Conservation (phyloP, 2,329 filamentous ascomycete species). For the Fusarium dlaminii region DNA sequence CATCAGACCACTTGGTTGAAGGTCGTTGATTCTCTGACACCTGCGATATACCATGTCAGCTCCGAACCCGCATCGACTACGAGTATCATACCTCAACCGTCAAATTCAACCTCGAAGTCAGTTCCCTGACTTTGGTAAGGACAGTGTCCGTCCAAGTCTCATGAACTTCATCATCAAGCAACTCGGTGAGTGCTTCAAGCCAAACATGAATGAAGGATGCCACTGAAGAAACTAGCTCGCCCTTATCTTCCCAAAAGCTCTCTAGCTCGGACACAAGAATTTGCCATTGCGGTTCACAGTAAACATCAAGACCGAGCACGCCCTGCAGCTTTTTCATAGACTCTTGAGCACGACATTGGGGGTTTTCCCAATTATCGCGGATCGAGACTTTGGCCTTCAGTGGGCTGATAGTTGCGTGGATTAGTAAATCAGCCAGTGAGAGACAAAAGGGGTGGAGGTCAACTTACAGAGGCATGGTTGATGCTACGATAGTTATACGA, state of each 20-base stretch:
- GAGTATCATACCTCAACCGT: slow-evolving; percentile 49
- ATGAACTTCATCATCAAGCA: slow-evolving; percentile 54
- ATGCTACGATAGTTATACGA: not conserved
- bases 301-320: slow-evolving; percentile 52
- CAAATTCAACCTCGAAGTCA: slow-evolving; percentile 44
- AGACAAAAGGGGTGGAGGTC: not conserved
- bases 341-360: slow-evolving; percentile 46
- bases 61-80: not conserved
- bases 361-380: slow-evolving; percentile 55
- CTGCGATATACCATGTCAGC: not conserved
- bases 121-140: slow-evolving; percentile 47
- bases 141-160: slow-evolving; percentile 55
- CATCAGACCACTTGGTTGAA: slow-evolving; percentile 51
- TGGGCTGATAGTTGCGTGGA: slow-evolving; percentile 45
- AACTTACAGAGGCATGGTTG: slow-evolving; percentile 14
- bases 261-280: slow-evolving; percentile 53
- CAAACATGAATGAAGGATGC: slow-evolving; percentile 53
- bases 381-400: slow-evolving; percentile 55
- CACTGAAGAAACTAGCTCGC: slow-evolving; percentile 47
- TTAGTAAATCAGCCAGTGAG: not conserved
- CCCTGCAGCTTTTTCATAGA: slow-evolving; percentile 46
- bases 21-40: slow-evolving; percentile 41
- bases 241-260: slow-evolving; percentile 52
- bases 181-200: slow-evolving; percentile 49
- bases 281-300: slow-evolving; percentile 55